Evolutionary conservation across 2,329 filamentous ascomycete genomes (phyloP).

Genomic region (Alternaria ventricosa): DNA sequence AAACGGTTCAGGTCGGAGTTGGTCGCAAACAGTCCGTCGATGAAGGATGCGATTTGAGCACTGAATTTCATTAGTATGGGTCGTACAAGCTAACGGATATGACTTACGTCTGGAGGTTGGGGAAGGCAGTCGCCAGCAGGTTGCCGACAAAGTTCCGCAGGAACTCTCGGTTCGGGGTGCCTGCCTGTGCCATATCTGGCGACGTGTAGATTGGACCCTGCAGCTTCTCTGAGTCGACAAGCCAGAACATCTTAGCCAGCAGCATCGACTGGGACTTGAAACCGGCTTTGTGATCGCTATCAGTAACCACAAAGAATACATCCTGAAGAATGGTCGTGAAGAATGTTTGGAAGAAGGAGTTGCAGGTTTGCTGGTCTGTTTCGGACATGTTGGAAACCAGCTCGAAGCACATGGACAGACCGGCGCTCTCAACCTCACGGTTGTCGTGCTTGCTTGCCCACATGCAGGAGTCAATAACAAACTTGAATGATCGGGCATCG

Average conservation of each 20-base stretch:
- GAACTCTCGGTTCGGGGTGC: slow-evolving; percentile 90
- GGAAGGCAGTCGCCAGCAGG: slow-evolving; percentile 87
- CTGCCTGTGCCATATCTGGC: slow-evolving; percentile 78
- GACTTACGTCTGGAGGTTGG: slow-evolving; percentile 86
- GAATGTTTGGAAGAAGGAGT: slow-evolving; percentile 97
- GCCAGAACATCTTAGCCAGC: slow-evolving; percentile 93
- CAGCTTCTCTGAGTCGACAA: slow-evolving; percentile 88
- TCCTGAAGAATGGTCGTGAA: slow-evolving; percentile 95
- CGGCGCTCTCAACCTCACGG: slow-evolving; percentile 93
- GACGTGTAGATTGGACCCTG: slow-evolving; percentile 84
- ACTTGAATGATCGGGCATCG: slow-evolving; percentile 97
- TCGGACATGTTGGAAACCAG: slow-evolving; percentile 97
- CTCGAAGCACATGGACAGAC: slow-evolving; percentile 97
- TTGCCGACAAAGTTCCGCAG: slow-evolving; percentile 85
- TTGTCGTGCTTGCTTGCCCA: slow-evolving; percentile 99
- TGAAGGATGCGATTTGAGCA: slow-evolving; percentile 86
- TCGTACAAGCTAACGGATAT: background rate
- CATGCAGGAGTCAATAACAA: slow-evolving; percentile 98
- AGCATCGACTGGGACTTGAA: slow-evolving; percentile 98
- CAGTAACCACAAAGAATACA: slow-evolving; percentile 96
- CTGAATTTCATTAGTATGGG: slow-evolving; percentile 57
- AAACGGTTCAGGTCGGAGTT: slow-evolving; percentile 93
- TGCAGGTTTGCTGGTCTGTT: slow-evolving; percentile 82
- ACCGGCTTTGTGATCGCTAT: slow-evolving; percentile 97
- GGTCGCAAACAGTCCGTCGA: slow-evolving; percentile 84